Conservation (phyloP, 176 grass and related monocot genomes). For the Zizania latifolia region DNA sequence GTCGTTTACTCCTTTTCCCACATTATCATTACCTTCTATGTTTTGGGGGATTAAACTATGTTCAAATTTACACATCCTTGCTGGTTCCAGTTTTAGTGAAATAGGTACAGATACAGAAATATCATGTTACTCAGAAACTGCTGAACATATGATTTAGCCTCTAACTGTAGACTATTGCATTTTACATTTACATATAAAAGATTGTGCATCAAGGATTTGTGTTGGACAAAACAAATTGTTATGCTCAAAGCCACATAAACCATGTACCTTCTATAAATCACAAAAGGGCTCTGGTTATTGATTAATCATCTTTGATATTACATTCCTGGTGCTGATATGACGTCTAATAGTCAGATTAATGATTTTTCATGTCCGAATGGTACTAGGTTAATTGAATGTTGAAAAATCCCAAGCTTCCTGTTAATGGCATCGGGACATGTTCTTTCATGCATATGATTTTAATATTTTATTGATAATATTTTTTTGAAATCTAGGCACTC, state of each 20-base stretch:
- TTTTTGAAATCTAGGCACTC: conserved; percentile 72
- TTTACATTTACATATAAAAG: not conserved
- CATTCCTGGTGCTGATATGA: not conserved
- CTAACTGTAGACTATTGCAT: not conserved
- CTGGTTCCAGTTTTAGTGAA: conserved; percentile 7
- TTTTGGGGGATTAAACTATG: conserved; percentile 1
- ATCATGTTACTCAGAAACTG: not conserved
- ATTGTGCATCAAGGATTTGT: not conserved
- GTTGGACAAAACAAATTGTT: conserved; percentile 2
- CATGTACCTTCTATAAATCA: not conserved
- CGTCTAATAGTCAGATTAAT: not conserved
- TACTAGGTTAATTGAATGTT: not conserved
- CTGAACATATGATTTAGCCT: not conserved
- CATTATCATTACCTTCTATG: not conserved
- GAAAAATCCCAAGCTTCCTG: not conserved
- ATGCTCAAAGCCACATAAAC: not conserved
- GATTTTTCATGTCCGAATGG: conserved; percentile 4
- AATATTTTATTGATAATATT: conserved; percentile 27
- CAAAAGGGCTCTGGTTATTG: not conserved
- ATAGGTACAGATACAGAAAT: conserved; percentile 12
- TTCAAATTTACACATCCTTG: not conserved
- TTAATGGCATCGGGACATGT: not conserved
- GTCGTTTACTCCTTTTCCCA: not conserved
- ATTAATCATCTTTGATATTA: no score
- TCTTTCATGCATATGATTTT: conserved; percentile 9